Conservation (phyloP, 2,329 filamentous ascomycete species). For the Sporothrix mexicana region DNA sequence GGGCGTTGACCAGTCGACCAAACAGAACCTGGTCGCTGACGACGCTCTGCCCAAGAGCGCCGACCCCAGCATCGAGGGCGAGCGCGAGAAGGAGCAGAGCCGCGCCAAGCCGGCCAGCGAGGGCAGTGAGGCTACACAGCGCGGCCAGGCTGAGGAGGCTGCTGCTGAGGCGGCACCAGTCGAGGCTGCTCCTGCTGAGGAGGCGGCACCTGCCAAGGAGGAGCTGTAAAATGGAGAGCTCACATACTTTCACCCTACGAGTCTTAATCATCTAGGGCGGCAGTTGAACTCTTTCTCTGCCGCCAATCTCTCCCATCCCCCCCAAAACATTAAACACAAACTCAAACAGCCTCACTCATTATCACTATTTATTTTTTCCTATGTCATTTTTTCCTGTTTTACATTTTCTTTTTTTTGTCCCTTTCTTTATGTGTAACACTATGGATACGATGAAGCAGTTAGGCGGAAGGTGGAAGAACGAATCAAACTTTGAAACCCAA, state of each 20-base stretch:
- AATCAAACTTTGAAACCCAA: neutral
- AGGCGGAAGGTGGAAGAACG: neutral
- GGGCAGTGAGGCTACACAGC: conserved; percentile 58
- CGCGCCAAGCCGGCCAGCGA: conserved; percentile 69
- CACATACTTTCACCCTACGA: neutral
- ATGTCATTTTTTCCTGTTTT: neutral
- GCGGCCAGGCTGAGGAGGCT: neutral
- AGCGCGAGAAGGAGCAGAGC: conserved; percentile 61
- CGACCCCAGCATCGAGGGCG: conserved; percentile 62
- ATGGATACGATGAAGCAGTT: conserved; percentile 25
- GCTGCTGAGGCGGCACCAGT: neutral
- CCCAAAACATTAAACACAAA: neutral
- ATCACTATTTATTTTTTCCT: conserved; percentile 16
- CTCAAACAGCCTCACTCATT: neutral
- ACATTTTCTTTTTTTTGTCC: neutral
- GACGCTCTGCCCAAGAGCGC: conserved; percentile 50
- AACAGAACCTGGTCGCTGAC: conserved; percentile 45
- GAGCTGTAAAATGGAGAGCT: neutral
- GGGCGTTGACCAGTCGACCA: conserved; percentile 65
- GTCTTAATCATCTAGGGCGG: neutral
- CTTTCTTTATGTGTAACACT: conserved; percentile 27
- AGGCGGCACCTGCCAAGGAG: conserved; percentile 1
- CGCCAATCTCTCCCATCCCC: neutral
- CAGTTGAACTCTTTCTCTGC: neutral
- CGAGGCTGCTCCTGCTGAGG: neutral